Percentiles rank a stretch among this genome's conserved stretches.
Conservation (phyloP, 495 filamentous ascomycete genomes). For the Daldinia grandis region DNA sequence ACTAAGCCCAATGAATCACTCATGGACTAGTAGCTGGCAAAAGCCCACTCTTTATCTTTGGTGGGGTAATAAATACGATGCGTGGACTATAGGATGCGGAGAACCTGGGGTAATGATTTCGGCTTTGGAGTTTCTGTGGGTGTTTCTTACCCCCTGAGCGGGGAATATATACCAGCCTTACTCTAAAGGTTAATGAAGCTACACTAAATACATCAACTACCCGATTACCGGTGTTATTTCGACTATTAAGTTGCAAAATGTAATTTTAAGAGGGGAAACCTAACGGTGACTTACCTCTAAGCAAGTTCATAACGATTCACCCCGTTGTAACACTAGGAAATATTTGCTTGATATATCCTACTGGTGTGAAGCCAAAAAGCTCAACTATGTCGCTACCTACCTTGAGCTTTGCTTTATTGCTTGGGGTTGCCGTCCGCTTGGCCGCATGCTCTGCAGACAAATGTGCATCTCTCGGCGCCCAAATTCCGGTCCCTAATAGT, state of each 20-base stretch:
- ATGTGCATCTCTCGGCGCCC: background rate
- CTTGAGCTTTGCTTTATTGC: background rate
- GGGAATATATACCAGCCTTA: background rate
- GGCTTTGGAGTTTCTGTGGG: background rate
- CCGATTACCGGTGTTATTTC: background rate
- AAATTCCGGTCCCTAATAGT: background rate
- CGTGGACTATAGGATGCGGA: background rate
- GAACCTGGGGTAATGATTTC: background rate
- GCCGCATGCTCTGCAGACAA: background rate
- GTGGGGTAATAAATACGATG: background rate
- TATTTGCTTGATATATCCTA: background rate
- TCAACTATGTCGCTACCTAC: background rate
- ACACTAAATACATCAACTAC: background rate
- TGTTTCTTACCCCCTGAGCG: background rate
- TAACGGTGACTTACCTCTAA: background rate
- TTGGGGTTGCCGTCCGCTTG: background rate
- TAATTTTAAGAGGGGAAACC: background rate
- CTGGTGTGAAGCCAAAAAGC: background rate
- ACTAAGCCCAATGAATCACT: too few species aligned
- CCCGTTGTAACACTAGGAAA: background rate
- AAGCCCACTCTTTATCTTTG: background rate
- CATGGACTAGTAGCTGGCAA: background rate
- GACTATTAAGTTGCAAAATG: background rate
- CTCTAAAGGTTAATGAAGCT: background rate
- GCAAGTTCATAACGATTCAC: background rate